Evolutionary conservation across 139 green algal species (phyloP), one percentile per base, ranked within the genome.

Genomic region (Asterochloris erici): DNA sequence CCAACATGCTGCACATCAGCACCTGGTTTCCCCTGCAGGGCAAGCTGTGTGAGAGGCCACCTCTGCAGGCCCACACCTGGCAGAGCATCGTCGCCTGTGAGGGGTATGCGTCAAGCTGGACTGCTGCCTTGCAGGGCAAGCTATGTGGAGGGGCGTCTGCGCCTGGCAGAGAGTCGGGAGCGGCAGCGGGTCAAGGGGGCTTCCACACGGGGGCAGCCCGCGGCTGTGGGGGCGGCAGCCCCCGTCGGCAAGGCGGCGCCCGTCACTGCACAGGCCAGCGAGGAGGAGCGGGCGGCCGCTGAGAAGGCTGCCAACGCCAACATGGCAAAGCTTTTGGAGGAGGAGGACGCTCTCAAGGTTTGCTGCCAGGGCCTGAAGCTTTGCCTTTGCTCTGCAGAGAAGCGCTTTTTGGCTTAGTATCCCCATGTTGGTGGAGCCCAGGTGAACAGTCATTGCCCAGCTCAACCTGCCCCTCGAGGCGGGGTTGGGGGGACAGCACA

Each of bases 91-190:
- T 6, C 6, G 38, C 38, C 2, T 54, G 38, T 54, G 38, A 54
- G 38, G 38, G 38, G 38, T 6, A 54, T 6, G 4, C 38, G 6
- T 54, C 38, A 54, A 54, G 38, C 38, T 54, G 38, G 38, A 54
- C 38, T 24, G 27, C 74, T 63, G 74, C 21, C 29, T 23, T 69
- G 69, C 85, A 88, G 85, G 84, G 66, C 54, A 24, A 88, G 82
- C 73, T 90, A 90, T 77, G 68, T 90, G 14, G 87, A 90, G 81
- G 87, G 87, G 17, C 70, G 87, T 4, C 77, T 91, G 85, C 78
- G 86, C 13, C 69, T 91, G 21, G 87, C 87, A 6, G 87, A 91
- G 75, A 88, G 86, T 38, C 81, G 88, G 85, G 86, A 86, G 68
- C 71, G 84, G 64, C 84, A 84, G 29, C 82, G 86, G 63, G 27